phyloP scores from a whole-genome alignment of 371 early-diverging fungal species.

The Blastocladiella emersonii region DNA sequence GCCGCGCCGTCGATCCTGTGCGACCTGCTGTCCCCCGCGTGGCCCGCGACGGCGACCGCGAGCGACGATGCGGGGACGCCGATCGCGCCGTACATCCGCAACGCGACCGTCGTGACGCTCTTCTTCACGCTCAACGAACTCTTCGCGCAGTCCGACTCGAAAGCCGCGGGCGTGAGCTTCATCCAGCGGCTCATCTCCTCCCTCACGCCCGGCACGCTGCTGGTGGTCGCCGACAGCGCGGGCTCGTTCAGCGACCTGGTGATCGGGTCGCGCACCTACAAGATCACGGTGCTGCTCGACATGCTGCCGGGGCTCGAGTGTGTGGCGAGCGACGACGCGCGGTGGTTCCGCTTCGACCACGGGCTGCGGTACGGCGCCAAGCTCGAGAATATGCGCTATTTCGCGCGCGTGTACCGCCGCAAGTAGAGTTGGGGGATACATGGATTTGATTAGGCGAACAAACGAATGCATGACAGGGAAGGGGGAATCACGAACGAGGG shows the following conservation, averaged over 20 bases:
- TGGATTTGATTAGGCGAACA: no score
- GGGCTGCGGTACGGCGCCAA: neutral
- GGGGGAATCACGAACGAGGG: no score
- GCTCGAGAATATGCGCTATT: neutral
- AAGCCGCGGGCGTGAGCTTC: neutral
- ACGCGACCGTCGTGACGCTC: neutral
- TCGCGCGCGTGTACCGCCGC: neutral
- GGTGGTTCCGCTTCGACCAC: neutral
- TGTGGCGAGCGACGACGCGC: neutral
- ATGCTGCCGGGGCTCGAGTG: neutral
- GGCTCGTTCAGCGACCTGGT: neutral
- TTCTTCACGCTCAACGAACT: constrained; percentile 2
- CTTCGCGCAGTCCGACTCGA: neutral
- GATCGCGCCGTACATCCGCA: neutral
- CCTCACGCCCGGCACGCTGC: neutral
- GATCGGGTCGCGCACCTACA: neutral
- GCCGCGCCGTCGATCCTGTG: neutral
- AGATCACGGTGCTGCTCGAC: neutral
- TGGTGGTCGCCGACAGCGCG: neutral
- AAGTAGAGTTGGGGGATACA: no score
- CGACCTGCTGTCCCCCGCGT: neutral
- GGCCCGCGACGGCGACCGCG: neutral
- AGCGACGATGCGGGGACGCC: no score
- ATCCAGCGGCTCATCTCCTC: neutral
- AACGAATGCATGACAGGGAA: no score